Evolutionary conservation across 2,329 filamentous ascomycete species (phyloP).

Genomic region (Chaetoscypha palmicola): DNA sequence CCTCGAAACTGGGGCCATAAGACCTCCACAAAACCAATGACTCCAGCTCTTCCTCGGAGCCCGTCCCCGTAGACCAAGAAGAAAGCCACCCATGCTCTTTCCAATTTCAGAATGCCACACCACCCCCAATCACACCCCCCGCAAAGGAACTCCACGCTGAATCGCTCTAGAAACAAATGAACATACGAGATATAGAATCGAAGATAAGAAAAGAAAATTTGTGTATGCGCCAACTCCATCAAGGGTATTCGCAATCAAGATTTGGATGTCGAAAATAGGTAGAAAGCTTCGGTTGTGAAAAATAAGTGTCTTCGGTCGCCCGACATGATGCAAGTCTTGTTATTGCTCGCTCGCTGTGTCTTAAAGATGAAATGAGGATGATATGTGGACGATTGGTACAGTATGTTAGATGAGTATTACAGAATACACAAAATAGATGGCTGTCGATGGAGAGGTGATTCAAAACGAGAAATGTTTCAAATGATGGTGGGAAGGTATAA

Average conservation of each 20-base stretch:
- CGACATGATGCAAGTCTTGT: slow-evolving; percentile 1
- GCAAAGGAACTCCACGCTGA: slow-evolving; percentile 9
- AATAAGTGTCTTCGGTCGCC: slow-evolving; percentile 6
- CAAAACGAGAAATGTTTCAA: background rate
- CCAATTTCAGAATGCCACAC: background rate
- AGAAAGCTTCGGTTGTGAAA: background rate
- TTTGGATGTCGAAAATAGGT: background rate
- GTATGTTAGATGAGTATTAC: slow-evolving; percentile 2
- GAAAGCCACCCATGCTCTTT: too few relatives aligned
- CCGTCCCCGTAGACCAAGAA: too few relatives aligned
- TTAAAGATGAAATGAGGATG: background rate
- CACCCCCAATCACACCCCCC: background rate
- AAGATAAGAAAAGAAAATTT: slow-evolving; percentile 2
- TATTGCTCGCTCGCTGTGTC: background rate
- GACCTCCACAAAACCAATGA: slow-evolving; percentile 6
- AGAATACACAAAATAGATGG: slow-evolving; percentile 20
- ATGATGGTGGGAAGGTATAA: too few relatives aligned
- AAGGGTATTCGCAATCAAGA: slow-evolving; percentile 11
- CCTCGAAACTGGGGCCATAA: slow-evolving; percentile 16
- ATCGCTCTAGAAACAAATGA: slow-evolving; percentile 4
- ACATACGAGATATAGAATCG: too few relatives aligned
- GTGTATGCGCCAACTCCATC: slow-evolving; percentile 8
- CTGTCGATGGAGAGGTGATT: background rate
- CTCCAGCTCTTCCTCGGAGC: too few relatives aligned
- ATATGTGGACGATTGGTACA: background rate